Evolutionary conservation across 163 green algal species (phyloP), one percentile per base, ranked within the genome.

Genomic region (Chlorella variabilis): DNA sequence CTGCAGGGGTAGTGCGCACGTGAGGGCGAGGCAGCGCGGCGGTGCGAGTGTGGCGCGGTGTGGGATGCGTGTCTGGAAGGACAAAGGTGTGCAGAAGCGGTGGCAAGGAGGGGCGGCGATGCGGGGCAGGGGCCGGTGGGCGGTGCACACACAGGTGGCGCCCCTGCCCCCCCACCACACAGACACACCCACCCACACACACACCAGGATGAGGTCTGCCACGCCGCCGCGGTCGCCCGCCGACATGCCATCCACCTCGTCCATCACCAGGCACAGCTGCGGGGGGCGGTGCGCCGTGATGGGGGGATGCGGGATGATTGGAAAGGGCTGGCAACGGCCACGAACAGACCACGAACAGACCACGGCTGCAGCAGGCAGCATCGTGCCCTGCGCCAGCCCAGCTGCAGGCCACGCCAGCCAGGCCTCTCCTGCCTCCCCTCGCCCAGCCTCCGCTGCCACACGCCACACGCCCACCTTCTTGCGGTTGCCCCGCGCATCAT

Each of bases 161-260:
- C n/a, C n/a, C n/a, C n/a, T n/a, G n/a, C n/a, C n/a, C n/a, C n/a
- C n/a, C n/a, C n/a, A n/a, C 45, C 11, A 54, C 58, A 17, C 58
- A 38, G 45, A n/a, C n/a, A n/a, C n/a, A n/a, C n/a, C 5, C 65
- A 34, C 36, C 66, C n/a, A 20, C 18, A 8, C 21, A 20, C 74
- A 1, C 77, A 86, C 63, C 63, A 80, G 36, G 42, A 99, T 98
- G 29, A 99, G 87, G 79, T 99, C 97, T 9, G 88, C 68, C 34
- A 99, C 90, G 45, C 97, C 97, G 23, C 97, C 97, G 11, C 96
- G 90, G 87, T 99, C 97, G 8, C 94, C 94, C 9, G 77, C 93
- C 31, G 87, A 95, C 96, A 99, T 99, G 79, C 97, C 97, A 83
- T 99, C 97, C 63, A 98, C 96, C 89, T 99, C 97, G 78, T 99